Conservation (phyloP, 179 eudicot genomes). For the Heliamphora pulchella region DNA sequence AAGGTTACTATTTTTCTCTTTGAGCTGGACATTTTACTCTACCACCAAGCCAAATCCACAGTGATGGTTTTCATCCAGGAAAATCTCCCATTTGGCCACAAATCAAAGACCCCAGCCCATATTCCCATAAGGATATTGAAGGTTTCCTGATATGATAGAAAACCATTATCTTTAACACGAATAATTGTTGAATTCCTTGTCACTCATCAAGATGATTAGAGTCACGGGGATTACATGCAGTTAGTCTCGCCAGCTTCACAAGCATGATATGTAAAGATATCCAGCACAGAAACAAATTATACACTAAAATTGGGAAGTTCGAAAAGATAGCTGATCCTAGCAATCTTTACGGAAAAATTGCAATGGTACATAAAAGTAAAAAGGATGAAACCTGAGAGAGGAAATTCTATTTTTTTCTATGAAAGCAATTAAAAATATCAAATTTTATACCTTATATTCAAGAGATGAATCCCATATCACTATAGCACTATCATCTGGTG, state of each 20-base stretch:
- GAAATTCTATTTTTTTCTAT: background rate
- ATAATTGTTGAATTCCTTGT: background rate
- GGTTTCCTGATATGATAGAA: background rate
- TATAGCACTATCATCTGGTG: conserved; percentile 95
- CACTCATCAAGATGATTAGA: background rate
- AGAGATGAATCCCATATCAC: conserved; percentile 91
- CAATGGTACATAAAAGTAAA: background rate
- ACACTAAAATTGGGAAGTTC: background rate
- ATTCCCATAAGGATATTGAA: background rate
- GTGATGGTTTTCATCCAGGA: background rate
- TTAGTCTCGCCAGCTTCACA: conserved; percentile 10
- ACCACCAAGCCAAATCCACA: background rate
- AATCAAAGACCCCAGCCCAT: background rate
- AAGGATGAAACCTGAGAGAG: too few relatives aligned
- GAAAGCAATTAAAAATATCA: background rate
- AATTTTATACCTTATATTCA: conserved; percentile 68
- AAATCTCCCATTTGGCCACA: background rate
- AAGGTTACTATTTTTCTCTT: background rate
- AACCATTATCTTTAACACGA: background rate
- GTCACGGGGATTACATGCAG: background rate
- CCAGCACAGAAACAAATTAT: background rate
- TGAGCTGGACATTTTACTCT: background rate
- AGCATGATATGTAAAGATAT: background rate
- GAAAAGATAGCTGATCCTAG: background rate
- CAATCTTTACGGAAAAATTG: background rate